Percentiles rank a stretch among this genome's conserved stretches.
phyloP scores from a whole-genome alignment of 768 basidiomycete genomes.

The Xerocomellus chrysenteron region DNA sequence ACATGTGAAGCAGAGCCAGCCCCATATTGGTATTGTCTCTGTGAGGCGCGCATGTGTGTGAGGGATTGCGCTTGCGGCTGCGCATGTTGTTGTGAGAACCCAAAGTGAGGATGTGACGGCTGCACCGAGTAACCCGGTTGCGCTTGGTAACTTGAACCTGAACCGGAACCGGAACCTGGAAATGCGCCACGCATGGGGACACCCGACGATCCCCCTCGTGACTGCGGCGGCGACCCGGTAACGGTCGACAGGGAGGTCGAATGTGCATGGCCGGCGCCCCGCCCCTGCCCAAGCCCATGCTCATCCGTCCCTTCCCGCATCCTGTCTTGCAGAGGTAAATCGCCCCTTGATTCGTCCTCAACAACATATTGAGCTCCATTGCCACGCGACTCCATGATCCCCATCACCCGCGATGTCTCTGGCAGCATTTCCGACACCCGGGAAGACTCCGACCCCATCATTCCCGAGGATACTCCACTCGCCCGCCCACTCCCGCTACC shows the following conservation, averaged over 20 bases:
- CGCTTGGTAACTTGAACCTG: not conserved
- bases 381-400: not conserved
- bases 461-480: constrained; percentile 15
- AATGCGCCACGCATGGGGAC: not conserved
- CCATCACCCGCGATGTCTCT: not conserved
- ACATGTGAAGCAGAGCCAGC: not conserved
- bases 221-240: constrained; percentile 15
- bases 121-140: constrained; percentile 6
- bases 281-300: not conserved
- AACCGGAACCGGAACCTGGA: not conserved
- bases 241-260: constrained; percentile 29
- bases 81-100: constrained; percentile 9
- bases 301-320: not conserved
- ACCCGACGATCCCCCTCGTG: not conserved
- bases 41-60: not conserved
- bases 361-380: not conserved
- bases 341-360: not conserved
- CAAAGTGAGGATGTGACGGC: not conserved
- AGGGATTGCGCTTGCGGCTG: constrained; percentile 4
- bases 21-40: constrained; percentile 11
- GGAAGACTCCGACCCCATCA: constrained; percentile 13
- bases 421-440: constrained; percentile 1
- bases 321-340: constrained; percentile 1
- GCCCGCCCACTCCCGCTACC: constrained; percentile 7
- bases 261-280: constrained; percentile 11